phyloP scores from a whole-genome alignment of 2,329 filamentous ascomycete genomes.

The Aspergillus hiratsukae region DNA sequence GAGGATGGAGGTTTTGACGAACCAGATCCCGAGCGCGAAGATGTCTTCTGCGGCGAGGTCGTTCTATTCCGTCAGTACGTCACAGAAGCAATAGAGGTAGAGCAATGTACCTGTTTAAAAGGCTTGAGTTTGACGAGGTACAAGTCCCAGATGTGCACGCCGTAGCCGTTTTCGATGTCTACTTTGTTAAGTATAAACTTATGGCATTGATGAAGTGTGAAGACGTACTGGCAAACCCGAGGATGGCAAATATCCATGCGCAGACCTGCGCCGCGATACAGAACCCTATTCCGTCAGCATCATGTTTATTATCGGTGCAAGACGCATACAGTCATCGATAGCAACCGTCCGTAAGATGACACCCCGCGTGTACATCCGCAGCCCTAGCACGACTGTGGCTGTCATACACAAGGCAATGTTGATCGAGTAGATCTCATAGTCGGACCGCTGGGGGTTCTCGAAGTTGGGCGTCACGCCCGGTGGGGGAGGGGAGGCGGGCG shows the following conservation, averaged over 20 bases:
- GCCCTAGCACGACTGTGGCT: slow-evolving; percentile 3
- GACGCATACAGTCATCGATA: slow-evolving; percentile 8
- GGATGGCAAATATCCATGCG: slow-evolving; percentile 12
- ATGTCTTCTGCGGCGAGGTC: slow-evolving; percentile 12
- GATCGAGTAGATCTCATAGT: slow-evolving; percentile 11
- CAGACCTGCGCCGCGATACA: slow-evolving; percentile 9
- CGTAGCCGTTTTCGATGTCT: slow-evolving; percentile 14
- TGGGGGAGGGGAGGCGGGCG: slow-evolving; percentile 6
- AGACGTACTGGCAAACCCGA: slow-evolving; percentile 8
- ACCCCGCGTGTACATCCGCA: slow-evolving; percentile 8
- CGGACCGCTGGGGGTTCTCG: not conserved
- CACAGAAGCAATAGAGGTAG: too few species aligned
- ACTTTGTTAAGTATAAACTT: not conserved
- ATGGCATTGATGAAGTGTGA: too few species aligned
- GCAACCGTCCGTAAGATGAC: slow-evolving; percentile 1
- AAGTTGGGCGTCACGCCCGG: not conserved
- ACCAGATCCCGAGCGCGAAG: slow-evolving; percentile 12
- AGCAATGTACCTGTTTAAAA: slow-evolving; percentile 10
- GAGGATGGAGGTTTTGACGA: slow-evolving; percentile 17
- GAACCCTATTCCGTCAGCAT: slow-evolving; percentile 2
- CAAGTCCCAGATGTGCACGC: slow-evolving; percentile 12
- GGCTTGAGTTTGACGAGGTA: slow-evolving; percentile 7
- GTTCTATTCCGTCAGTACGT: not conserved
- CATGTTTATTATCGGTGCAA: not conserved
- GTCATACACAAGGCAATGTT: slow-evolving; percentile 10